Evolutionary conservation across 2,329 filamentous ascomycete genomes (phyloP), one percentile per base, ranked within the genome.

Genomic region (Aspergillus pseudoviridinutans): DNA sequence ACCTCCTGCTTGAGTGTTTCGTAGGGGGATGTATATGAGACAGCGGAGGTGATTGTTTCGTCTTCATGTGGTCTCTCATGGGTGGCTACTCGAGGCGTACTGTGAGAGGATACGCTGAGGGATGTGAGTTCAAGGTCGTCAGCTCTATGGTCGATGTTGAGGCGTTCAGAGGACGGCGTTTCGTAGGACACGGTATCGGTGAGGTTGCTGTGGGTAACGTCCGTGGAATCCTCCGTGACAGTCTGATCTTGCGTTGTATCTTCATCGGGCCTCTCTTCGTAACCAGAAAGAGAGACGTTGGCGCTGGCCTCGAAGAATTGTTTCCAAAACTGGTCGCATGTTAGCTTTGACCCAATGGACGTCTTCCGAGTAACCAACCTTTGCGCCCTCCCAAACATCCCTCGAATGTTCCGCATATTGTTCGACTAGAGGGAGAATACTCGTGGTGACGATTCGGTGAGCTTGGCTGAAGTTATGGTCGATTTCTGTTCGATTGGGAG

Each of bases 281-380:
- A 97, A 28, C 92, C 92, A 0, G 92, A 96, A 10, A 99, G 84
- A 10, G 93, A 96, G 27, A 99, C 93, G 69, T 99, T 97, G 72
- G 94, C 94, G 50, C 92, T 96, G 38, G 94, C 92, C 78, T 99
- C 94, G 76, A 99, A 99, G 80, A 99, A 99, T 79, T 97, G 92
- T 77, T 99, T 99, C 94, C 94, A 99, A 77, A 99, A 99, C 90
- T 95, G 69, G 12, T 14, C 20, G 2, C 12, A 51, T 10, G n/a
- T 42, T 47, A 25, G 38, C 44, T 47, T 35, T 25, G 52, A 7
- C n/a, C 24, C 27, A 42, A 14, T 49, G 35, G 3, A 24, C 47
- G 3, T 8, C 12, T 32, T 35, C 49, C 47, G 27, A 42, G 50
- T 47, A 52, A 56, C 69, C 41, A 56, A 93, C 91, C 85, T 96